Evolutionary conservation across 345 rosid species (phyloP).

Genomic region (Camelina sativa): DNA sequence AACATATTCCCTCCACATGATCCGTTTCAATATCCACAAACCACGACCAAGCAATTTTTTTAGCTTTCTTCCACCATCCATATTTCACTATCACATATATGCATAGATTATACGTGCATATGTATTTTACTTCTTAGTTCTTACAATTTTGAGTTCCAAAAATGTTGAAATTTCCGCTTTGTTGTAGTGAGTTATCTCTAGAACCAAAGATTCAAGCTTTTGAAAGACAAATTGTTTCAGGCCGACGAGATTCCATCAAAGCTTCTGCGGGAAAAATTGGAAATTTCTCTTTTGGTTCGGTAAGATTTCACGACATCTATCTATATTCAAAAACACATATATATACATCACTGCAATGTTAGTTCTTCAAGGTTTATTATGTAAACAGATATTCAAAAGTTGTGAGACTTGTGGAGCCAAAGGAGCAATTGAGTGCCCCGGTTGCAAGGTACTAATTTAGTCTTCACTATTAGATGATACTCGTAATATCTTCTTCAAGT

Average conservation of each 20-base stretch:
- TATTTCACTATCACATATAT: constrained; percentile 10
- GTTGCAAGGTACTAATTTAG: constrained; percentile 63
- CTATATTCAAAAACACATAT: neutral
- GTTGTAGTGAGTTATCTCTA: constrained; percentile 29
- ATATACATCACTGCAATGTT: neutral
- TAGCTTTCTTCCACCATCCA: constrained; percentile 22
- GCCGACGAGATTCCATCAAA: constrained; percentile 30
- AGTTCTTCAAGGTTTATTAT: neutral
- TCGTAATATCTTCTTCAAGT: neutral
- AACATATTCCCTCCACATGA: constrained; percentile 12
- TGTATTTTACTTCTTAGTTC: constrained; percentile 1
- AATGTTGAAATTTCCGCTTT: constrained; percentile 38
- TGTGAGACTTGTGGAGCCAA: constrained; percentile 71
- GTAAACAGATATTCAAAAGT: constrained; percentile 55
- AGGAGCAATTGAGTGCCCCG: constrained; percentile 79
- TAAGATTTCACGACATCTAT: constrained; percentile 27
- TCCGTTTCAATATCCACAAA: constrained; percentile 37
- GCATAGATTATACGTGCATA: neutral
- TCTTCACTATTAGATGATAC: neutral
- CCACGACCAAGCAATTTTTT: constrained; percentile 39
- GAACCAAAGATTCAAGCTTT: constrained; percentile 9
- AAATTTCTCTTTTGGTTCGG: constrained; percentile 59
- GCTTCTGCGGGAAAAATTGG: constrained; percentile 55
- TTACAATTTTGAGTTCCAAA: constrained; percentile 28
- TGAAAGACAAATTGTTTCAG: constrained; percentile 12